Evolutionary conservation across 2,329 filamentous ascomycete species (phyloP).

Genomic region (Penicillium frequentans): DNA sequence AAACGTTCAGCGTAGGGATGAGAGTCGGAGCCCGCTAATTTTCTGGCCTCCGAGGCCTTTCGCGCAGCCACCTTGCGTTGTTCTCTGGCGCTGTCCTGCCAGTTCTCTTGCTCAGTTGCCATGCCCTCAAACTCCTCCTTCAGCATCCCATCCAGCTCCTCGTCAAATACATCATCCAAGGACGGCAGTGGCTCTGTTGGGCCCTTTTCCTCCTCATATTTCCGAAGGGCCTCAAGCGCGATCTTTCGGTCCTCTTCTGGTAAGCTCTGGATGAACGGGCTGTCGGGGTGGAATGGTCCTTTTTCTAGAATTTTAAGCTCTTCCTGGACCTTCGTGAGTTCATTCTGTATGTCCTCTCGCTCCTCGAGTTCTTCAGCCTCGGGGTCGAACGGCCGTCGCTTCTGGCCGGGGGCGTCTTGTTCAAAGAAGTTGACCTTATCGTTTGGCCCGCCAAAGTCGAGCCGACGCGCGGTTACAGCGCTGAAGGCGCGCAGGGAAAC

Average conservation of each 20-base stretch:
- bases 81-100: constrained; percentile 28
- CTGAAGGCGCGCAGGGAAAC: constrained; percentile 33
- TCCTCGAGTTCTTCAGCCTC: constrained; percentile 42
- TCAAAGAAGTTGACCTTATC: constrained; percentile 47
- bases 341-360: constrained; percentile 35
- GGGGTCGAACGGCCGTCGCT: constrained; percentile 37
- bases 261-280: constrained; percentile 44
- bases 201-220: constrained; percentile 41
- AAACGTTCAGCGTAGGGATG: constrained; percentile 44
- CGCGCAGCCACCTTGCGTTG: constrained; percentile 16
- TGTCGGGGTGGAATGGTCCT: constrained; percentile 45
- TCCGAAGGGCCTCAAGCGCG: constrained; percentile 43
- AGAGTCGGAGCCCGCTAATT: constrained; percentile 32
- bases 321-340: constrained; percentile 41
- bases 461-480: constrained; percentile 28
- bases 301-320: constrained; percentile 42
- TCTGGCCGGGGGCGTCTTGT: constrained; percentile 39
- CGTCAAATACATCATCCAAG: constrained; percentile 41
- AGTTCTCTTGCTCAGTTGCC: constrained; percentile 38
- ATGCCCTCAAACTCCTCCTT: constrained; percentile 39
- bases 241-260: constrained; percentile 43
- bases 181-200: constrained; percentile 23
- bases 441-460: constrained; percentile 37
- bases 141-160: constrained; percentile 43
- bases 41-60: constrained; percentile 31